Conservation (phyloP, 495 filamentous ascomycete species). For the Hypoxylon crocopeplum region DNA sequence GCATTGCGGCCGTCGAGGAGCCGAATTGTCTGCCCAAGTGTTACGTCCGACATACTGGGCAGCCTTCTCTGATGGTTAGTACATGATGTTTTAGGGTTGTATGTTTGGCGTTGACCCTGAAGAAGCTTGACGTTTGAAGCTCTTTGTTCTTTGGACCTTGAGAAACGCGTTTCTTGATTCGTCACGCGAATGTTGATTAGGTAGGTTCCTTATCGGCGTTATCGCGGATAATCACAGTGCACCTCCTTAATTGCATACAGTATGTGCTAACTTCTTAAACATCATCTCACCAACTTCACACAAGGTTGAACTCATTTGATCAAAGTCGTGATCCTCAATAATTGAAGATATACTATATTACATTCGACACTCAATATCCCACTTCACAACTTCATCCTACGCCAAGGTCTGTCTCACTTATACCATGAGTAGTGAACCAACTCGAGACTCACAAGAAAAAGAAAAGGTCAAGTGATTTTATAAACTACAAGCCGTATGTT, state of each 20-base stretch:
- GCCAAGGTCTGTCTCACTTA: conserved; percentile 17
- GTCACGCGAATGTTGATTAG: conserved; percentile 37
- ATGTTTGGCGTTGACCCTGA: conserved; percentile 14
- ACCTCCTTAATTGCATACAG: too few relatives aligned
- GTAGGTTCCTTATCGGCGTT: conserved; percentile 14
- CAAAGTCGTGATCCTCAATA: too few relatives aligned
- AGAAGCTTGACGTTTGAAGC: conserved; percentile 8
- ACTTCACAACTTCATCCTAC: conserved; percentile 8
- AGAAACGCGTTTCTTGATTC: conserved; percentile 28
- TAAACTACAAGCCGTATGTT: conserved; percentile 28
- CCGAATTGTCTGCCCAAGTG: conserved; percentile 61
- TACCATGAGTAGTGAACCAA: not conserved
- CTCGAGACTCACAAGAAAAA: conserved; percentile 12
- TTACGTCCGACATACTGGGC: conserved; percentile 50
- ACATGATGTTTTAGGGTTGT: too few relatives aligned
- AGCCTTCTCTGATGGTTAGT: conserved; percentile 29
- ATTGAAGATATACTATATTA: too few relatives aligned
- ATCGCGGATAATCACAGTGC: conserved; percentile 12
- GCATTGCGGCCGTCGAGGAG: conserved; percentile 78
- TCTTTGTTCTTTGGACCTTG: conserved; percentile 26
- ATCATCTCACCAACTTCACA: too few relatives aligned
- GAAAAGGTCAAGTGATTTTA: conserved; percentile 24
- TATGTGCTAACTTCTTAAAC: too few relatives aligned
- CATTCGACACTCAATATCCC: too few relatives aligned
- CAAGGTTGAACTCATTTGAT: too few relatives aligned